Evolutionary conservation across 352 stramenopile genomes (phyloP), one percentile per base, ranked within the genome.

Genomic region (Phytopythium delawarense): DNA sequence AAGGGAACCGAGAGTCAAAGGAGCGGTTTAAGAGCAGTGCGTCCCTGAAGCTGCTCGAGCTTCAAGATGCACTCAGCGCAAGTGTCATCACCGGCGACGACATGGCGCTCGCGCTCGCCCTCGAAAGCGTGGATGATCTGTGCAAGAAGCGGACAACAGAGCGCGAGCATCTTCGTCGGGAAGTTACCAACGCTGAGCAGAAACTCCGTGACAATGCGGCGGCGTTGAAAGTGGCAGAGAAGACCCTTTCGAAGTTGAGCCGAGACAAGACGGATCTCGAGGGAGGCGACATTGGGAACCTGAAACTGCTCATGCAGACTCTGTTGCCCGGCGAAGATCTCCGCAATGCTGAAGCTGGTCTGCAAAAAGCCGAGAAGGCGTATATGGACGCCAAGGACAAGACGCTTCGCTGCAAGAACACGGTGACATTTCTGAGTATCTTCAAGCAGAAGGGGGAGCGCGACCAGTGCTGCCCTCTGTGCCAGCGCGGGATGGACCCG

Each of bases 301-400:
- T 93, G 37, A 79, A 79, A 57, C 61, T 59, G 35, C 66, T 81
- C n/a, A 59, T 93, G 7, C 67, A 74, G 12, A 79, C 84, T 34
- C 55, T 90, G 8, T 28, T 78, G 44, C 71, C 81, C 25, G 72
- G 69, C 20, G 66, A 78, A 34, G 72, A 81, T 40, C 9, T 91
- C 16, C 60, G 63, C 49, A 70, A 79, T 42, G 79, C 83, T 8
- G 82, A 93, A 35, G 59, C 63, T 6, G 75, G 73, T 11, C 49
- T 92, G 7, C 65, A 77, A 20, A 65, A 78, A 32, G 72, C 85
- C 6, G 81, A 95, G 51, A 78, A 77, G 30, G 54, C 60, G 37
- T 93, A 93, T 49, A 76, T 90, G 59, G 78, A 91, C 32, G 84
- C 86, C 0, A 95, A 95, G 61, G 84, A 92, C 65, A 95, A 91